phyloP scores from a whole-genome alignment of 352 stramenopile genomes.

The Phytophthora parvispora region DNA sequence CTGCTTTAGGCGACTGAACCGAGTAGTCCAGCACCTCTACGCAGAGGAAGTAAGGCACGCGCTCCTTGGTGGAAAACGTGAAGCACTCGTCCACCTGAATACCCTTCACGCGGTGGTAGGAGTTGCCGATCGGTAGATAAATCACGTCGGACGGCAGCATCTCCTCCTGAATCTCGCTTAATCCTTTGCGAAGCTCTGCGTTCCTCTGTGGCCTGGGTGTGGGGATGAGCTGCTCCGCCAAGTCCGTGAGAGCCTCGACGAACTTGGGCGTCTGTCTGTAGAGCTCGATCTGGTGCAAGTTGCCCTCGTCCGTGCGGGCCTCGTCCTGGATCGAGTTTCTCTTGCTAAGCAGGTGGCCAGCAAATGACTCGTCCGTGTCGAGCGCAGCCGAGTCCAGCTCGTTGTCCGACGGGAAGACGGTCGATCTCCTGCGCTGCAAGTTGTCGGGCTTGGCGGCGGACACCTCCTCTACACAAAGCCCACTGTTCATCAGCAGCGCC shows the following conservation, averaged over 20 bases:
- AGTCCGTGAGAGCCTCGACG: slow-evolving; percentile 69
- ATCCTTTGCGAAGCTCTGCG: slow-evolving; percentile 50
- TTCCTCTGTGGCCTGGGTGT: slow-evolving; percentile 59
- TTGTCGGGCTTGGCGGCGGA: slow-evolving; percentile 52
- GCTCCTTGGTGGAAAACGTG: slow-evolving; percentile 86
- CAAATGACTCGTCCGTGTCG: slow-evolving; percentile 68
- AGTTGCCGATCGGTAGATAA: slow-evolving; percentile 84
- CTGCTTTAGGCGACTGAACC: slow-evolving; percentile 14
- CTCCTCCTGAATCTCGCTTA: slow-evolving; percentile 57
- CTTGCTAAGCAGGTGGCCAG: slow-evolving; percentile 59
- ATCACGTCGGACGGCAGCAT: slow-evolving; percentile 80
- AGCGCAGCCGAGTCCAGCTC: slow-evolving; percentile 42
- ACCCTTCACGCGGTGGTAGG: slow-evolving; percentile 78
- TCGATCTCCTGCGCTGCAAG: slow-evolving; percentile 61
- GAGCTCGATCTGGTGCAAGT: slow-evolving; percentile 65
- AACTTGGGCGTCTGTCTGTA: slow-evolving; percentile 82
- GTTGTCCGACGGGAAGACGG: slow-evolving; percentile 69
- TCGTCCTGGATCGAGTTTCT: slow-evolving; percentile 65
- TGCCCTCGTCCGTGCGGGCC: slow-evolving; percentile 68
- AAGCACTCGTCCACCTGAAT: slow-evolving; percentile 85
- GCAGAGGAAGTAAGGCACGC: slow-evolving; percentile 87
- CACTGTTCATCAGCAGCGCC: slow-evolving; percentile 80
- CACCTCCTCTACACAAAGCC: slow-evolving; percentile 79
- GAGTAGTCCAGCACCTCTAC: slow-evolving; percentile 88
- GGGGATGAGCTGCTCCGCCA: slow-evolving; percentile 73